phyloP scores from a whole-genome alignment of 164 flowering plant genomes.

The Piper betle region DNA sequence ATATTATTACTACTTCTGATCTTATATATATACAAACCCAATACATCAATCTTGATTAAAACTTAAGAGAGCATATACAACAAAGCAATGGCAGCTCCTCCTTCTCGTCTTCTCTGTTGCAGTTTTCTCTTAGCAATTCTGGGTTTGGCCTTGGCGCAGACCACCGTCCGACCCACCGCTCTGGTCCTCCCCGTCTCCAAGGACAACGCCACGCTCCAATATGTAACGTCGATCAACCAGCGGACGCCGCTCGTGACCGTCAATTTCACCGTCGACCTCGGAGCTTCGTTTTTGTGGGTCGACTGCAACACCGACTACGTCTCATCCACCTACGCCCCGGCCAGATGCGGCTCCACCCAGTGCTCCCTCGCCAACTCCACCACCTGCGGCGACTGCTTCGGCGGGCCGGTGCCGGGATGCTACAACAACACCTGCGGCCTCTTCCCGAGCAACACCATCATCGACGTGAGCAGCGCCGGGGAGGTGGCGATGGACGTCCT shows the following conservation, averaged over 20 bases:
- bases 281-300: constrained; percentile 20
- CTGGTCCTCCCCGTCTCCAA: constrained; percentile 21
- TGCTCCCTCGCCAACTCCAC: constrained; percentile 12
- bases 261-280: constrained; percentile 15
- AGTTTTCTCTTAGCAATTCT: too few species aligned
- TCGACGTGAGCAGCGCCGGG: constrained; percentile 3
- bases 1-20: too few species aligned
- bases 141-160: constrained; percentile 1
- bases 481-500: constrained; percentile 13
- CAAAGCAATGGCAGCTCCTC: too few species aligned
- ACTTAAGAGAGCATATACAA: too few species aligned
- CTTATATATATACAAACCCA: too few species aligned
- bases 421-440: constrained; percentile 20
- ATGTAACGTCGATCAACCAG: constrained; percentile 12
- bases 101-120: too few species aligned
- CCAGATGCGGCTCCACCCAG: constrained; percentile 16
- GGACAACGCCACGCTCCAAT: constrained; percentile 20
- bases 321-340: constrained; percentile 12
- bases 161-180: constrained; percentile 9
- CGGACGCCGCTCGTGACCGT: constrained; percentile 17
- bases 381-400: constrained; percentile 8
- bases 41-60: too few species aligned
- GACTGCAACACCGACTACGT: constrained; percentile 11
- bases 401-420: constrained; percentile 10
- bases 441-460: constrained; percentile 11